Percentiles rank a stretch among this genome's conserved stretches.
Evolutionary conservation across 495 filamentous ascomycete species (phyloP).

Genomic region (Tuber borchii): DNA sequence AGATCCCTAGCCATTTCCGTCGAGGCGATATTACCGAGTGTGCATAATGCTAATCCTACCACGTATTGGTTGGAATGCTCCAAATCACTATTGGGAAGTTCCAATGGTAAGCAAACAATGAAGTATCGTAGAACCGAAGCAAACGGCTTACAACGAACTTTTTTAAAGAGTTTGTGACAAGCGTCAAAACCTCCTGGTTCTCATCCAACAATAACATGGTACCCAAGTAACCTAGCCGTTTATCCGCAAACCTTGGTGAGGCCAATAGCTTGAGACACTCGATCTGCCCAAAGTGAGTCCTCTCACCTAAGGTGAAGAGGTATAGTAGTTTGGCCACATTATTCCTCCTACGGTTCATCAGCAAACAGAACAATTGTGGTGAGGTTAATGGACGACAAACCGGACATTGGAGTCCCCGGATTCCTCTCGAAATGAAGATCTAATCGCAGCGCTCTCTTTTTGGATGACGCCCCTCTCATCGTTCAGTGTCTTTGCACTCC

Average conservation of each 20-base stretch:
- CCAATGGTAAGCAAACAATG: slow-evolving; percentile 21
- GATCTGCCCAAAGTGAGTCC: slow-evolving; percentile 98
- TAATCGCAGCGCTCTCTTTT: slow-evolving; percentile 95
- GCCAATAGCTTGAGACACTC: slow-evolving; percentile 97
- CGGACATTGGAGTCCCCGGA: slow-evolving; percentile 82
- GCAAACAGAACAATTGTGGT: slow-evolving; percentile 5
- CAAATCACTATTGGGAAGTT: slow-evolving; percentile 60
- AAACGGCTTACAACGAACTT: slow-evolving; percentile 55
- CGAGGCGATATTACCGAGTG: slow-evolving; percentile 93
- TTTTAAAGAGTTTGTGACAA: slow-evolving; percentile 95
- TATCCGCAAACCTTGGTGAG: slow-evolving; percentile 95
- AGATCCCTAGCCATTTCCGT: slow-evolving; percentile 98
- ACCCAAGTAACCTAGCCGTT: slow-evolving; percentile 89
- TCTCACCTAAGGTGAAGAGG: slow-evolving; percentile 95
- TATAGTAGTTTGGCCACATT: slow-evolving; percentile 98
- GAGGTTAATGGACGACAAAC: slow-evolving; percentile 47
- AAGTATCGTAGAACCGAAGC: neutral
- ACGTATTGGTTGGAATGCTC: slow-evolving; percentile 98
- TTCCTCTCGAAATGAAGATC: slow-evolving; percentile 95
- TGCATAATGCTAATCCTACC: slow-evolving; percentile 89
- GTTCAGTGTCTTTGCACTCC: slow-evolving; percentile 95
- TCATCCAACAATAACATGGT: slow-evolving; percentile 95
- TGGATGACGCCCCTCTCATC: slow-evolving; percentile 97
- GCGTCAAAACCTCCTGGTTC: slow-evolving; percentile 93
- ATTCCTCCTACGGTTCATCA: slow-evolving; percentile 63